Evolutionary conservation across 805 yeast species (phyloP).

Genomic region (Hemisphaericaspora nanyangensis): DNA sequence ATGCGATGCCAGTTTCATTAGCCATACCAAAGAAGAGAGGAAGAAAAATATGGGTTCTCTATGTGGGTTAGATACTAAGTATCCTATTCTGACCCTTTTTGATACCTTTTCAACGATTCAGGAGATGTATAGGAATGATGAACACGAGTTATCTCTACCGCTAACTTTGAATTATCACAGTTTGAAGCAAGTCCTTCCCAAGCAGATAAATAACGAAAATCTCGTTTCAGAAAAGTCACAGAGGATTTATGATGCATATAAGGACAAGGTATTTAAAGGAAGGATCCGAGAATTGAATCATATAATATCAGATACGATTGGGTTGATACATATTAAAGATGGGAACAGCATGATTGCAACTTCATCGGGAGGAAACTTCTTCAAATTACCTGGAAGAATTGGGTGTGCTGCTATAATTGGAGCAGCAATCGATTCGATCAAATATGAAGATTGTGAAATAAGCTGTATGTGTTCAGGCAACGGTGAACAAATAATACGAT

Average conservation of each 20-base stretch:
- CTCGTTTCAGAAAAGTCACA: slow-evolving; percentile 5
- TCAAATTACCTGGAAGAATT: slow-evolving; percentile 46
- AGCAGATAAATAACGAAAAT: neutral
- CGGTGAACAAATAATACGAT: slow-evolving; percentile 51
- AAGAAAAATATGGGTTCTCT: slow-evolving; percentile 13
- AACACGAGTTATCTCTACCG: slow-evolving; percentile 33
- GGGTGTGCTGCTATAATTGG: slow-evolving; percentile 56
- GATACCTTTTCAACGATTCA: slow-evolving; percentile 21
- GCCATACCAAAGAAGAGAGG: slow-evolving; percentile 2
- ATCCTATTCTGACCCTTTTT: slow-evolving; percentile 31
- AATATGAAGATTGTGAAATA: slow-evolving; percentile 17
- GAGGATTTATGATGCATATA: slow-evolving; percentile 9
- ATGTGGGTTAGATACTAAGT: slow-evolving; percentile 11
- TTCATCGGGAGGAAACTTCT: slow-evolving; percentile 54
- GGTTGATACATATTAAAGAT: slow-evolving; percentile 24
- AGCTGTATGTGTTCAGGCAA: slow-evolving; percentile 48
- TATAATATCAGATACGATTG: slow-evolving; percentile 44
- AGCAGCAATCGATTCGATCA: slow-evolving; percentile 32
- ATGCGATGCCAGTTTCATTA: slow-evolving; percentile 41
- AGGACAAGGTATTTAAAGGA: slow-evolving; percentile 3
- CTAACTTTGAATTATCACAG: slow-evolving; percentile 19
- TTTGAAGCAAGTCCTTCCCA: neutral
- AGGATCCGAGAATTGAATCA: neutral
- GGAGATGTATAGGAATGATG: slow-evolving; percentile 10
- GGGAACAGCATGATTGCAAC: slow-evolving; percentile 22